Evolutionary conservation across 306 rosid genomes (phyloP), one percentile per base, ranked within the genome.

Genomic region (Lathyrus sativus): DNA sequence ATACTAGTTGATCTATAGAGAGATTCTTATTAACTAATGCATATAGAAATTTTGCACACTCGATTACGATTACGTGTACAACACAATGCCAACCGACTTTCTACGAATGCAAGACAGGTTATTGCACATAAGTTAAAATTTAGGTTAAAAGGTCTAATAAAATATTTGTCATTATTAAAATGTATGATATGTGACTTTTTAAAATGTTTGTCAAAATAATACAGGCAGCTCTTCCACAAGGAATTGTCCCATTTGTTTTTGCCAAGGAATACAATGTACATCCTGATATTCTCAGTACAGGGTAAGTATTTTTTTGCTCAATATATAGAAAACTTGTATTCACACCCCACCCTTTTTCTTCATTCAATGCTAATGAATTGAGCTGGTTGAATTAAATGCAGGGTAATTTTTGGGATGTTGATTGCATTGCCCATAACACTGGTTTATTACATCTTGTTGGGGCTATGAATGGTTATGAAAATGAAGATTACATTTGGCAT

Each of bases 221-320:
- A 72, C 96, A 91, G 95, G 95, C 98, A 70, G 96, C 98, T 78
- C 92, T 92, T 57, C 98, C 98, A 15, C 98, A 92, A 85, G 98
- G 98, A 81, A 92, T 92, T 73, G 98, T 92, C 79, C 96, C 98
- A 80, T 91, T 91, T 81, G 97, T 91, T 76, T 91, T 91, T 65
- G 97, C 97, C 11, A 91, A 91, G 84, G 97, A 91, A 79, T 91
- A 91, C 85, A 85, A 79, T 67, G 95, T 91, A 33, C 96, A 91
- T 62, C 90, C 98, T 76, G 88, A 91, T 74, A 91, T 92, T 83
- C 96, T 92, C 76, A 92, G 98, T 81, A 92, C 98, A 26, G 96
- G 80, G 98, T 92, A 55, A 67, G 83, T 74, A 9, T 39, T n/a
- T 19, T 10, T 7, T 19, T 24, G 3, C 4, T 10, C 14, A 53